A percentile compares a stretch with the other conserved stretches of the same genome.
phyloP scores from a whole-genome alignment of 441 rosid genomes.

The Pelargonium fulgidum region DNA sequence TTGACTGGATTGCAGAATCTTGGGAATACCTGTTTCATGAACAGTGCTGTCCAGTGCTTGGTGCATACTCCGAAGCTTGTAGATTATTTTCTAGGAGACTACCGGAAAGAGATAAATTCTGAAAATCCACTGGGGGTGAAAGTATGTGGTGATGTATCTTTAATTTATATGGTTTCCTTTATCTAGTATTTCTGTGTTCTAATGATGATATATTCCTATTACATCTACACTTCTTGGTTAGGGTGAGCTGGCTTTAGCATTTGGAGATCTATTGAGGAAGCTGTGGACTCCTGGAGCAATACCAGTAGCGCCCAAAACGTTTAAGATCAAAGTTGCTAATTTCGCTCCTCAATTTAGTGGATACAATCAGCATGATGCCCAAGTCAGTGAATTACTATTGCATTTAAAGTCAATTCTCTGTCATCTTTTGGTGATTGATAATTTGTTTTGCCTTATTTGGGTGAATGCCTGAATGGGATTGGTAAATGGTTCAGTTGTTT shows the following conservation, averaged over 20 bases:
- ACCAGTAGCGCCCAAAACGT: conserved; percentile 54
- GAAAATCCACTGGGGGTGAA: conserved; percentile 69
- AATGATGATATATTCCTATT: conserved; percentile 5
- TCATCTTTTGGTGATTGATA: conserved; percentile 15
- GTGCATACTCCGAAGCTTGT: conserved; percentile 72
- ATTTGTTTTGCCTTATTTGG: background rate
- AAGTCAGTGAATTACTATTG: conserved; percentile 43
- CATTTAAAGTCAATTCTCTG: conserved; percentile 24
- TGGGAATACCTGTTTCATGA: conserved; percentile 80
- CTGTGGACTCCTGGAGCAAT: conserved; percentile 70
- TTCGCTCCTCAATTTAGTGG: conserved; percentile 77
- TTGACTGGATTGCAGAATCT: conserved; percentile 73
- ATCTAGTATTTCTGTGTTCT: conserved; percentile 8
- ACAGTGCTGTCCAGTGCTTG: conserved; percentile 71
- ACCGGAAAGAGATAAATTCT: conserved; percentile 56
- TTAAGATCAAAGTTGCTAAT: conserved; percentile 64
- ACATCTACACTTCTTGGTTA: conserved; percentile 21
- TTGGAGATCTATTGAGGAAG: conserved; percentile 65
- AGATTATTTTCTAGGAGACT: conserved; percentile 72
- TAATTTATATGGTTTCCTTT: conserved; percentile 1
- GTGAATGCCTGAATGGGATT: background rate
- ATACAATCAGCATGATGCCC: conserved; percentile 78
- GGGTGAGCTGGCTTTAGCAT: conserved; percentile 76
- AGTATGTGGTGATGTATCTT: conserved; percentile 37
- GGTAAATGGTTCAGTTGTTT: background rate